Base-by-base conservation (phyloP, 768 basidiomycete genomes). In the Mycena galericulata region DNA sequence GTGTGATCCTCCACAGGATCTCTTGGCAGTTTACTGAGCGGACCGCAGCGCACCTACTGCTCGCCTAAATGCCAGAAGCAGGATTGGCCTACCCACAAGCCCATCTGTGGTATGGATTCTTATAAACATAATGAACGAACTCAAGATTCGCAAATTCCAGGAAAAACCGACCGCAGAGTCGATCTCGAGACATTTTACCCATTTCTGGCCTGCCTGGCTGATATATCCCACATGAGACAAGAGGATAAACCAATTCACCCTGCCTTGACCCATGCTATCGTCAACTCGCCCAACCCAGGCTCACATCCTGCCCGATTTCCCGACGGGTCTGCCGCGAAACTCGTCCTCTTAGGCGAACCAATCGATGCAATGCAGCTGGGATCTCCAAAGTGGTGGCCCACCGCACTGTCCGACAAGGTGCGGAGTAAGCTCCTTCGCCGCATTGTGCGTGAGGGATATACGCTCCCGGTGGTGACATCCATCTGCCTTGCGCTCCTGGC, bases 101-200 rank as follows among this genome's bases (percentile, higher is more conserved):
- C 22, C 11, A 47, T 32, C 12, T 82, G 79, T 63, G 73, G 78
- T 78, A 72, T 62, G 73, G 54, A 27, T n/a, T 40, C 30, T 50
- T 40, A 30, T 45, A n/a, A 27, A 8, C 26, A 20, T 41, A 24
- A 14, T 32, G 45, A 11, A 20, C 29, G 36, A n/a, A 40, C 12
- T 18, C 45, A 14, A 7, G 56, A 12, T 20, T 30, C 34, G 34
- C 8, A 14, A 6, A 57, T 30, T 20, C 51, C 50, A 81, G 80
- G 79, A 4, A 79, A 78, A 68, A 83, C 80, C 3, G 80, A 82
- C 56, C 67, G 76, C 20, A 76, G n/a, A n/a, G n/a, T 83, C 20
- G 77, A 81, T 22, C 60, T 84, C 10, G 62, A 65, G 3, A 58
- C 68, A 0, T 82, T 81, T 60, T 75, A 80, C 57, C 76, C 78